Percentiles rank a stretch among this genome's conserved stretches.
phyloP scores from a whole-genome alignment of 73 alveolate genomes.

The Tetrahymena elliotti region DNA sequence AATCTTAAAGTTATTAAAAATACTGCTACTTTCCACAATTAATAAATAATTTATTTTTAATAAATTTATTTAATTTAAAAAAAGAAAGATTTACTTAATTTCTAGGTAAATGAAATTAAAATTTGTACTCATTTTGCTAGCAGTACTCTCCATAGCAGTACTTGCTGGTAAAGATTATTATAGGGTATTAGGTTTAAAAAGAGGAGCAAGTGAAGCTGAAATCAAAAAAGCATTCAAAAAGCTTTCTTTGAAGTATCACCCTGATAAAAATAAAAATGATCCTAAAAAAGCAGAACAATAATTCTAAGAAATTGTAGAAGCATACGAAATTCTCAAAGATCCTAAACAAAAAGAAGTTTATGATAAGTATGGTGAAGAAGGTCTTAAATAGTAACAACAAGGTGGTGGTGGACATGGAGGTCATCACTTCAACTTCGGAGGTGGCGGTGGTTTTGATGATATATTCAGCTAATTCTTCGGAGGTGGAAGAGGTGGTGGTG shows the following conservation, averaged over 20 bases:
- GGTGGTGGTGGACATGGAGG: conserved; percentile 41
- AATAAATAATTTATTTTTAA: neutral
- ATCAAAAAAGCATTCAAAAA: conserved; percentile 52
- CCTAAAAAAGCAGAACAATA: conserved; percentile 62
- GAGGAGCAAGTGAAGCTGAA: conserved; percentile 48
- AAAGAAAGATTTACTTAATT: neutral
- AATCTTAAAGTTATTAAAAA: neutral
- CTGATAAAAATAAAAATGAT: conserved; percentile 51
- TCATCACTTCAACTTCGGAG: conserved; percentile 55
- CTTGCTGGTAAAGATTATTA: conserved; percentile 53
- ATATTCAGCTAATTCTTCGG: conserved; percentile 90
- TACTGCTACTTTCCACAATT: neutral
- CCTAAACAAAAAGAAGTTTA: conserved; percentile 71
- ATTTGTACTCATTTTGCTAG: neutral
- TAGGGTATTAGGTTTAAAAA: conserved; percentile 48
- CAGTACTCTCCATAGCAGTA: neutral
- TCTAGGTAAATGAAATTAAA: neutral
- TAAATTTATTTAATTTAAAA: neutral
- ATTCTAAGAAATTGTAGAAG: conserved; percentile 80
- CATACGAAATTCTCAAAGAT: conserved; percentile 77
- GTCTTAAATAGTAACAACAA: conserved; percentile 35
- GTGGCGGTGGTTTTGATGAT: conserved; percentile 74
- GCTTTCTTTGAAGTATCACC: conserved; percentile 70
- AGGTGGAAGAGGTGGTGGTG: conserved; percentile 79
- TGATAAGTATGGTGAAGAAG: conserved; percentile 86